Base-by-base conservation (phyloP, 2,329 filamentous ascomycete genomes). In the Alternaria triticimaculans region DNA sequence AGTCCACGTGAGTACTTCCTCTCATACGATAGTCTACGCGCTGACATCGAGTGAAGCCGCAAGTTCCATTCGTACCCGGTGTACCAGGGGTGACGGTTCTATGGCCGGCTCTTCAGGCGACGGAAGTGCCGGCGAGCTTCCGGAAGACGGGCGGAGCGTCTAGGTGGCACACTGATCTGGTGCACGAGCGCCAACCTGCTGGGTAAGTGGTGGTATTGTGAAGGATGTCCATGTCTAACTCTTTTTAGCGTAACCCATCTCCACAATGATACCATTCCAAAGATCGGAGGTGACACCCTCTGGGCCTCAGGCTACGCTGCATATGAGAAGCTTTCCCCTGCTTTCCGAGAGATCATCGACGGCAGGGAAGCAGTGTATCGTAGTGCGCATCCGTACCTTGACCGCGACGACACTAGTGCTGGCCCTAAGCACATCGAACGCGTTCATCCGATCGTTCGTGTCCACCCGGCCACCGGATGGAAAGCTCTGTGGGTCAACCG, bases 381-480 rank as follows among this genome's bases (percentile, higher is more conserved):
- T 8, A 90, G 88, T 6, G 88, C 90, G 0, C 90, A 92, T 72
- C 79, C 85, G 0, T 92, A 92, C 70, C 83, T 92, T 0, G 89
- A 92, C 77, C 87, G 89, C 8, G 81, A 88, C 5, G 76, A 89
- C 57, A 87, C 88, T 0, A 84, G 84, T 12, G 83, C 84, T 0
- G 90, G 90, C 0, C 90, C 89, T 0, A 87, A 89, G 78, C 84
- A 84, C 69, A 80, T 93, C n/a, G 90, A 92, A 78, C 85, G 90
- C 7, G 81, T 85, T 10, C 90, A 92, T 74, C 90, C 90, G 0
- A 76, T 93, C 10, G 90, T 93, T 2, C 85, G 90, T 4, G 87
- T 90, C 0, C 90, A 93, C 73, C 90, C 90, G 0, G 90, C 88
- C 0, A 93, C 90, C 0, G 90, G 90, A 0, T 92, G 90, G 90